Evolutionary conservation across 768 basidiomycete species (phyloP).

Genomic region (Serendipita sp.): DNA sequence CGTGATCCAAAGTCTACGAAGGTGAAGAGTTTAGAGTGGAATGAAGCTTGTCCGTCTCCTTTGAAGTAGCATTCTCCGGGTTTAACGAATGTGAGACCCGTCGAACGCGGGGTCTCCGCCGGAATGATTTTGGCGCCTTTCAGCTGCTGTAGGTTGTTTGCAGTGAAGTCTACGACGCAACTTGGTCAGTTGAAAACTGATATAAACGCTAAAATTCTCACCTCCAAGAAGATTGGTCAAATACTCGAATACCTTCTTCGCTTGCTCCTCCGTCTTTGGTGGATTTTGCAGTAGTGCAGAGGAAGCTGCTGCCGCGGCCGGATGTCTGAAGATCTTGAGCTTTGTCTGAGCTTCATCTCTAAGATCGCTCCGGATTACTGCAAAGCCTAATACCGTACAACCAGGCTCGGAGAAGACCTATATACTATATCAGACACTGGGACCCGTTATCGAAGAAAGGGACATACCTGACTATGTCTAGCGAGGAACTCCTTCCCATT

Average conservation of each 20-base stretch:
- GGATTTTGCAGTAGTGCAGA: constrained; percentile 41
- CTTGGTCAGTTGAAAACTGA: background rate
- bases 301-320: constrained; percentile 45
- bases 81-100: constrained; percentile 3
- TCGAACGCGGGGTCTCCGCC: constrained; percentile 15
- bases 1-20: constrained; percentile 76
- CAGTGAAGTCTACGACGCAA: constrained; percentile 35
- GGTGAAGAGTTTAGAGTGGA: constrained; percentile 68
- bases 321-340: constrained; percentile 53
- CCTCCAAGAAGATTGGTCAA: constrained; percentile 48
- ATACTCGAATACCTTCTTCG: constrained; percentile 49
- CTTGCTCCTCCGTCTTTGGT: constrained; percentile 36
- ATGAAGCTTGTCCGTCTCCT: constrained; percentile 25
- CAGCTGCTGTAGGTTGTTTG: constrained; percentile 37
- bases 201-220: constrained; percentile 18
- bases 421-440: background rate
- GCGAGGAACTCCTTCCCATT: constrained; percentile 35
- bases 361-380: constrained; percentile 39
- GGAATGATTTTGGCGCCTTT: constrained; percentile 55
- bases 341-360: constrained; percentile 39
- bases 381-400: constrained; percentile 65
- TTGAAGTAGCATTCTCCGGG: constrained; percentile 47
- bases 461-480: constrained; percentile 44
- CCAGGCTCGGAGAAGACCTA: constrained; percentile 56
- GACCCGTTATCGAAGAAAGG: background rate